Evolutionary conservation across 768 basidiomycete genomes (phyloP).

Genomic region (Rossbeevera mucosa): DNA sequence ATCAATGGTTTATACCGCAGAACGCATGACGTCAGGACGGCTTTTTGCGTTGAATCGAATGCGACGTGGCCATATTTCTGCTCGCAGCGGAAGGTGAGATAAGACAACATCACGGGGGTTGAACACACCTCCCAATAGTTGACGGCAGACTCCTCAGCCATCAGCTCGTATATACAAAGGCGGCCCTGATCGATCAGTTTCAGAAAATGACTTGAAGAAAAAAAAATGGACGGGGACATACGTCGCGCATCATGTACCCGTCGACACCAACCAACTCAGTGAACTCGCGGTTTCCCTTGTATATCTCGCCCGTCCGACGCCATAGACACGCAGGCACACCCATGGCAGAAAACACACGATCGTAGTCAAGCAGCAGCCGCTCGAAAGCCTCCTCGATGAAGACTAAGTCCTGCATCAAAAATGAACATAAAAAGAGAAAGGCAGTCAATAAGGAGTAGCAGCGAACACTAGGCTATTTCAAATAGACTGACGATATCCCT

Average conservation of each 20-base stretch:
- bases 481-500: not conserved
- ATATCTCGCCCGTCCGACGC: constrained; percentile 96
- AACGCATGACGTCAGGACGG: constrained; percentile 88
- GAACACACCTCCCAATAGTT: constrained; percentile 90
- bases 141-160: constrained; percentile 95
- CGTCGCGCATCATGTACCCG: constrained; percentile 83
- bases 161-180: constrained; percentile 94
- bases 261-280: constrained; percentile 86
- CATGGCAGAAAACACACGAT: constrained; percentile 92
- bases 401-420: constrained; percentile 66
- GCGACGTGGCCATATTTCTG: constrained; percentile 95
- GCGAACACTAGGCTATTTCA: not conserved
- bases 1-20: constrained; percentile 72
- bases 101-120: no score
- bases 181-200: constrained; percentile 52
- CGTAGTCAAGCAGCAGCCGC: constrained; percentile 89
- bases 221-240: constrained; percentile 32
- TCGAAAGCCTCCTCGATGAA: constrained; percentile 99
- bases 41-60: constrained; percentile 88
- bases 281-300: constrained; percentile 97
- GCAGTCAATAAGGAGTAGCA: not conserved
- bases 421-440: not conserved
- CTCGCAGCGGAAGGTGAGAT: not conserved
- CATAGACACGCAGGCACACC: constrained; percentile 96
- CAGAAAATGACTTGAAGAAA: not conserved